Evolutionary conservation across 164 flowering plant genomes (phyloP).

Genomic region (grape (Vitis vinifera)): ASM3070453v1 NC_081808.1:5873501-5874000

Average conservation of each 20-base stretch:
- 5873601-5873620: constrained; percentile 43
- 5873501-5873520: constrained; percentile 1
- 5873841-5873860: neutral
- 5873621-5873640: constrained; percentile 10
- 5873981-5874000: too few relatives aligned
- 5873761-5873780: constrained; percentile 23
- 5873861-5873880: too few relatives aligned
- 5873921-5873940: too few relatives aligned
- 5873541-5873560: constrained; percentile 42
- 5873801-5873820: too few relatives aligned
- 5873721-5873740: neutral
- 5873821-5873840: too few relatives aligned
- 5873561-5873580: constrained; percentile 25
- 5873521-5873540: constrained; percentile 26
- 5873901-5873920: too few relatives aligned
- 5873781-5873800: constrained; percentile 18
- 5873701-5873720: neutral
- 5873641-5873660: neutral
- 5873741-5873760: constrained; percentile 10
- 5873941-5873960: too few relatives aligned
- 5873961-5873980: too few relatives aligned
- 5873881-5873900: too few relatives aligned
- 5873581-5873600: constrained; percentile 24
- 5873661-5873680: constrained; percentile 14
- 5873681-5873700: neutral